A percentile compares a stretch with the other conserved stretches of the same genome.
Evolutionary conservation across 495 filamentous ascomycete species (phyloP).

Genomic region (Platismatia glauca): DNA sequence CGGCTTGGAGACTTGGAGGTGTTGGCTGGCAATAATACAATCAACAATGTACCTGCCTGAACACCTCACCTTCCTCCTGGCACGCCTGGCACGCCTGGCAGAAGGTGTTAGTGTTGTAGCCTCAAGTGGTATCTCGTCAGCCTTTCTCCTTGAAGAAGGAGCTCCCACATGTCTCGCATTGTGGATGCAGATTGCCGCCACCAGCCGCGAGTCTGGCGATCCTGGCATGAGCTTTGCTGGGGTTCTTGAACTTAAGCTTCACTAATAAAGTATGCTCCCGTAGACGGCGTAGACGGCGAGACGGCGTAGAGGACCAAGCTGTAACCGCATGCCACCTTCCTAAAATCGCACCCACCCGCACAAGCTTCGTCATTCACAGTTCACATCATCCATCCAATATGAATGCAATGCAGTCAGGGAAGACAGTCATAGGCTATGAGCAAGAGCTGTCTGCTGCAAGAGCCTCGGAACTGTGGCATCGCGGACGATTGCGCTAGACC

Average conservation of each 20-base stretch:
- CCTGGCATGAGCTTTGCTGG: slow-evolving; percentile 8
- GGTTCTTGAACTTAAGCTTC: background rate
- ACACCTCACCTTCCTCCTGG: no score
- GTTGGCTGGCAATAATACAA: no score
- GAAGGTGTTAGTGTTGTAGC: no score
- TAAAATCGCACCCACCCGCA: slow-evolving; percentile 7
- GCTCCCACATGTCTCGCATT: background rate
- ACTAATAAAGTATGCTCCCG: background rate
- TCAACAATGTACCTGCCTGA: no score
- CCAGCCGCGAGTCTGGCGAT: no score
- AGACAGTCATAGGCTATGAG: background rate
- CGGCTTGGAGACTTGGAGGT: no score
- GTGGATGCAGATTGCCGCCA: background rate
- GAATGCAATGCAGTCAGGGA: background rate
- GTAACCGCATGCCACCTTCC: slow-evolving; percentile 7
- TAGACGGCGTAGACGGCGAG: background rate
- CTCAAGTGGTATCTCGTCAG: background rate
- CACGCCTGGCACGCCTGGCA: no score
- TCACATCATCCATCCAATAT: background rate
- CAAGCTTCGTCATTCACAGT: background rate
- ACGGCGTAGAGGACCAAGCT: background rate
- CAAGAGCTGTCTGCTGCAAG: background rate
- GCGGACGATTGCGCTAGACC: slow-evolving; percentile 4
- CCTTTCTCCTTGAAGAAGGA: slow-evolving; percentile 16
- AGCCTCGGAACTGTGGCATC: background rate